phyloP scores from a whole-genome alignment of 441 rosid genomes.

The Omphalea diandra region DNA sequence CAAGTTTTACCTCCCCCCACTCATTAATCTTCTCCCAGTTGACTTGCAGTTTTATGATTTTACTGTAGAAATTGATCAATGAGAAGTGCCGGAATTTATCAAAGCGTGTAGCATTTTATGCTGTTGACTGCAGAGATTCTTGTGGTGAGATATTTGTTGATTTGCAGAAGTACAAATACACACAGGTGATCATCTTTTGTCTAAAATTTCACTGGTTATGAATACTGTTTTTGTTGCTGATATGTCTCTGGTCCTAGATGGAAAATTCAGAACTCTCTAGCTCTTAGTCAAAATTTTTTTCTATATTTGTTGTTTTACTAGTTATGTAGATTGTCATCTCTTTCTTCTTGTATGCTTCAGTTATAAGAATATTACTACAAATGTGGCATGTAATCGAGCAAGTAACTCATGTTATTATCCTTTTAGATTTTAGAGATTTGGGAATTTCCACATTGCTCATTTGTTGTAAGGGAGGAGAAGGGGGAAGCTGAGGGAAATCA shows the following conservation, averaged over 20 bases:
- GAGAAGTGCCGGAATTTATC: slow-evolving; percentile 66
- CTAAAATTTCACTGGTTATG: not conserved
- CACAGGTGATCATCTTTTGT: slow-evolving; percentile 43
- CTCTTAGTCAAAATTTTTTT: not conserved
- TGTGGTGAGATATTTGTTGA: slow-evolving; percentile 87
- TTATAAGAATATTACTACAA: not conserved
- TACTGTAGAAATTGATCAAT: slow-evolving; percentile 58
- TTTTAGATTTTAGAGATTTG: not conserved
- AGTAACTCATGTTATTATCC: not conserved
- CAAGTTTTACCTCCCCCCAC: not conserved
- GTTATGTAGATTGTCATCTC: not conserved
- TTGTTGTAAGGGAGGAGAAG: not conserved
- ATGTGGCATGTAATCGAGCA: not conserved
- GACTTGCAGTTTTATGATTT: slow-evolving; percentile 3
- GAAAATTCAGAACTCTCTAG: not conserved
- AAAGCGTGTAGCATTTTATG: slow-evolving; percentile 81
- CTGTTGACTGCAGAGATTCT: slow-evolving; percentile 72
- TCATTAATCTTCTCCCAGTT: slow-evolving; percentile 9
- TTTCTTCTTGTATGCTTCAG: slow-evolving; percentile 1
- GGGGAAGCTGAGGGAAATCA: not conserved
- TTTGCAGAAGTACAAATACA: slow-evolving; percentile 55
- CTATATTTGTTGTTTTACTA: slow-evolving; percentile 7
- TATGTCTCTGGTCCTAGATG: not conserved
- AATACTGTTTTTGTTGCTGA: not conserved
- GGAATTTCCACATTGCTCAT: too few relatives aligned